Percentiles rank a stretch among this genome's conserved stretches.
These are phyloP conservation scores for Paecilomyces niveus DNA, from an alignment of 2,329 filamentous ascomycete species.

Conservation along the genomic window DNA sequence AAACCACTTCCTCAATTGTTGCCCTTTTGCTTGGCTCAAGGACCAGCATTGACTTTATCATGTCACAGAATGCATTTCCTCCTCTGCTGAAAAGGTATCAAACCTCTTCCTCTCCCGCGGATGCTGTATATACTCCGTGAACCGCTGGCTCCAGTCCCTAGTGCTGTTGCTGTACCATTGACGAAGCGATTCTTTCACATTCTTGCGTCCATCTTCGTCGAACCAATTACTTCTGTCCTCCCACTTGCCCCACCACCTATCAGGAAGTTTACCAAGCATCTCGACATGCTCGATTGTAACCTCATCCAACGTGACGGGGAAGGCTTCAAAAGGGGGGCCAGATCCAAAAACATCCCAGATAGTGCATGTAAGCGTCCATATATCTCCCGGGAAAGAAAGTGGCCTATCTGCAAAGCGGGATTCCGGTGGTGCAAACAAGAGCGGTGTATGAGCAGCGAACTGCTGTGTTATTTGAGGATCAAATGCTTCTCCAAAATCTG, in stretches of 20 bases:
- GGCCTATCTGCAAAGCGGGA: slow-evolving; percentile 19
- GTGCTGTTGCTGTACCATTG: no score
- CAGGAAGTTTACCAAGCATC: slow-evolving; percentile 17
- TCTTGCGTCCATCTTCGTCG: slow-evolving; percentile 12
- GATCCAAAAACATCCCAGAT: slow-evolving; percentile 29
- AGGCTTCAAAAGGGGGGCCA: slow-evolving; percentile 17
- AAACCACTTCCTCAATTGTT: no score
- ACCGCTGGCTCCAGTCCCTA: no score
- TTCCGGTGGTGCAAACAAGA: slow-evolving; percentile 25
- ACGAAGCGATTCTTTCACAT: no score
- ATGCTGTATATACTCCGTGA: no score
- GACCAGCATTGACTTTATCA: no score
- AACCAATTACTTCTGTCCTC: slow-evolving; percentile 11
- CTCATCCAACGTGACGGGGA: slow-evolving; percentile 15
- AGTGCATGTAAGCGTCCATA: slow-evolving; percentile 14
- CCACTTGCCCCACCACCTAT: slow-evolving; percentile 18
- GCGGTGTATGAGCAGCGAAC: slow-evolving; percentile 13
- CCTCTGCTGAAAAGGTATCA: no score
- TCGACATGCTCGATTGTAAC: slow-evolving; percentile 20
- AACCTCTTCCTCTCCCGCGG: no score
- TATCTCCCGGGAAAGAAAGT: slow-evolving; percentile 26
- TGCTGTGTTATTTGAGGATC: slow-evolving; percentile 7
- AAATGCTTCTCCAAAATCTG: slow-evolving; percentile 22
- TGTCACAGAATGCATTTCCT: no score
- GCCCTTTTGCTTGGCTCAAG: no score